Conservation (phyloP, 257 asterid genomes). For the Hygrophila difformis region DNA sequence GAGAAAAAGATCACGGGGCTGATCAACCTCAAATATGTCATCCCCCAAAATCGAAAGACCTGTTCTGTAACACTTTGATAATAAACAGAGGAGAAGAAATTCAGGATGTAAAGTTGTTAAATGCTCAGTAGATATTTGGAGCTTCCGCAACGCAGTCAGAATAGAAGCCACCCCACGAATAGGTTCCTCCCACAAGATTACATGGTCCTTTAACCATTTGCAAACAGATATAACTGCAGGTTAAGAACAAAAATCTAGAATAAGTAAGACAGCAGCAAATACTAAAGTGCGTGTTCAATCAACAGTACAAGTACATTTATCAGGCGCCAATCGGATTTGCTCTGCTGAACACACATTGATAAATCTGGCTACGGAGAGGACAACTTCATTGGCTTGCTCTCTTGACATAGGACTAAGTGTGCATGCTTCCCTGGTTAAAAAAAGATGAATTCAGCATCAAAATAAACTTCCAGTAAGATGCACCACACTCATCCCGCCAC, state of each 20-base stretch:
- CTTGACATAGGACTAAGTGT: constrained; percentile 40
- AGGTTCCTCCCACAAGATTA: constrained; percentile 60
- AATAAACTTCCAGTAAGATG: too few species aligned
- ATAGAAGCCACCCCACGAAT: constrained; percentile 81
- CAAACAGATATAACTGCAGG: constrained; percentile 76
- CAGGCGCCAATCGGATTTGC: constrained; percentile 77
- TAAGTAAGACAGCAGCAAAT: constrained; percentile 15
- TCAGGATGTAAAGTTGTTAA: constrained; percentile 85
- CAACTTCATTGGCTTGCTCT: constrained; percentile 49
- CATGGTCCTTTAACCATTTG: constrained; percentile 71
- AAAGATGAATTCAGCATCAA: too few species aligned
- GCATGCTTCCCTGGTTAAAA: constrained; percentile 62
- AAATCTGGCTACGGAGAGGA: constrained; percentile 53
- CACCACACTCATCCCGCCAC: neutral
- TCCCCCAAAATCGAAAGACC: constrained; percentile 70
- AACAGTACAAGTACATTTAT: constrained; percentile 66
- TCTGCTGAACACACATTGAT: constrained; percentile 55
- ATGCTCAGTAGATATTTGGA: constrained; percentile 66
- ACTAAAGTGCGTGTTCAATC: too few species aligned
- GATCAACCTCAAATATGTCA: constrained; percentile 70
- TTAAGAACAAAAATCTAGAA: constrained; percentile 18
- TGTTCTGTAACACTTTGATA: constrained; percentile 72
- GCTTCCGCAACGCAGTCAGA: constrained; percentile 64
- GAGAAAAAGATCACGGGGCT: constrained; percentile 80
- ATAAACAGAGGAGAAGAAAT: constrained; percentile 68